A percentile compares a stretch with the other conserved stretches of the same genome.
These are phyloP conservation scores for Nicotiana rustica DNA, from an alignment of 305 asterid genomes.

Conservation along the genomic window DNA sequence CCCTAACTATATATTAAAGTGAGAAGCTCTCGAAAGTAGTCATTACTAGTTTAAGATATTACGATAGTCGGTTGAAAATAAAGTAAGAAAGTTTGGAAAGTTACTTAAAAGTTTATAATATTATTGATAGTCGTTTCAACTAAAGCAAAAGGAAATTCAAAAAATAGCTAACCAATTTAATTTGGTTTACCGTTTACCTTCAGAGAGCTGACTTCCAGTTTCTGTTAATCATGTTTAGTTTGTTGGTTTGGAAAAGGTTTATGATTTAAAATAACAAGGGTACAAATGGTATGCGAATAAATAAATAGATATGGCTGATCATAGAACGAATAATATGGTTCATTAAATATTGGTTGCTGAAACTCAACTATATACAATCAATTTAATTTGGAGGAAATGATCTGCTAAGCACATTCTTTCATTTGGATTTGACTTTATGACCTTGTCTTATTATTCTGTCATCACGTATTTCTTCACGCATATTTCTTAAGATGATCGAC, in stretches of 20 bases:
- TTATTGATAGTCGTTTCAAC: not conserved
- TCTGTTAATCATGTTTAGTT: not conserved
- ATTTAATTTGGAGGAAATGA: conserved; percentile 24
- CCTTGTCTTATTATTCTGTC: not conserved
- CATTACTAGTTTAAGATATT: not conserved
- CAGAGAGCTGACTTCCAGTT: conserved; percentile 3
- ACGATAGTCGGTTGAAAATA: not conserved
- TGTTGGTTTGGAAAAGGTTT: not conserved
- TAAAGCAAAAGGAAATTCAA: not conserved
- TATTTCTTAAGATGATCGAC: not conserved
- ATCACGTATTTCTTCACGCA: not conserved
- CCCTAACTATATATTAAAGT: not conserved
- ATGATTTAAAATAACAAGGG: not conserved
- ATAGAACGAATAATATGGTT: not conserved
- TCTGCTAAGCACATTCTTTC: conserved; percentile 30
- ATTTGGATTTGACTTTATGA: conserved; percentile 18
- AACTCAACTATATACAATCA: not conserved
- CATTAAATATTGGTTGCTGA: not conserved
- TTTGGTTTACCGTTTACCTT: not conserved
- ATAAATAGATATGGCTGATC: not conserved
- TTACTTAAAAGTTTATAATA: not conserved
- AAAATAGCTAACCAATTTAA: not conserved
- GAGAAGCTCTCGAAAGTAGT: not conserved
- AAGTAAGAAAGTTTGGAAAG: not conserved
- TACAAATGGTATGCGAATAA: conserved; percentile 20